These are phyloP conservation scores for Talaromyces liani DNA, from an alignment of 495 filamentous ascomycete genomes.

Conservation along the genomic window DNA sequence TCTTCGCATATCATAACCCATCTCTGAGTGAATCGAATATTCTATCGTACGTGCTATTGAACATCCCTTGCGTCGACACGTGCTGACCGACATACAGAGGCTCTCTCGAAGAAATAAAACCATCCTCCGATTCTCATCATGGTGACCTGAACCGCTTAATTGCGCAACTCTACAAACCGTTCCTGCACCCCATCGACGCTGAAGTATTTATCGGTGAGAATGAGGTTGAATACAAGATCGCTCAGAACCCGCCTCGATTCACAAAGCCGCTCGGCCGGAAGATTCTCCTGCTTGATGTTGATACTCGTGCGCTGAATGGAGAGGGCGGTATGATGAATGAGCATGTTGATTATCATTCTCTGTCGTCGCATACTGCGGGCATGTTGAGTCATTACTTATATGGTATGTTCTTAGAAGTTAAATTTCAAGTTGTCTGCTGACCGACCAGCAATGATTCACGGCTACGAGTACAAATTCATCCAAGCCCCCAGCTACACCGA, in stretches of 20 bases:
- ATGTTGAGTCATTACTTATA: slow-evolving; percentile 36
- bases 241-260: slow-evolving; percentile 10
- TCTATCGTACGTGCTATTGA: not conserved
- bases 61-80: slow-evolving; percentile 5
- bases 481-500: slow-evolving; percentile 13
- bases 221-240: not conserved
- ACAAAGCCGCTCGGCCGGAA: slow-evolving; percentile 21
- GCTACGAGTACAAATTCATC: slow-evolving; percentile 47
- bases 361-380: slow-evolving; percentile 20
- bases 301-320: slow-evolving; percentile 25
- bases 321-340: slow-evolving; percentile 22
- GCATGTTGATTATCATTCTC: slow-evolving; percentile 14
- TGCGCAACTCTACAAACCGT: slow-evolving; percentile 7
- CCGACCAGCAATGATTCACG: slow-evolving; percentile 37
- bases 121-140: not conserved
- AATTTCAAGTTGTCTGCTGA: no score
- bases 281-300: slow-evolving; percentile 32
- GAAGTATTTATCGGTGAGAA: slow-evolving; percentile 1
- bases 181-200: slow-evolving; percentile 5
- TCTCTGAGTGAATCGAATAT: not conserved
- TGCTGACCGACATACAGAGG: not conserved
- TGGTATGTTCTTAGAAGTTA: no score
- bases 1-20: slow-evolving; percentile 3
- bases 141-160: not conserved
- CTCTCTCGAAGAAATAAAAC: slow-evolving; percentile 2